Percentiles rank a stretch among this genome's conserved stretches.
Conservation (phyloP, 164 flowering plant species). For the Magnolia kwangsiensis region DNA sequence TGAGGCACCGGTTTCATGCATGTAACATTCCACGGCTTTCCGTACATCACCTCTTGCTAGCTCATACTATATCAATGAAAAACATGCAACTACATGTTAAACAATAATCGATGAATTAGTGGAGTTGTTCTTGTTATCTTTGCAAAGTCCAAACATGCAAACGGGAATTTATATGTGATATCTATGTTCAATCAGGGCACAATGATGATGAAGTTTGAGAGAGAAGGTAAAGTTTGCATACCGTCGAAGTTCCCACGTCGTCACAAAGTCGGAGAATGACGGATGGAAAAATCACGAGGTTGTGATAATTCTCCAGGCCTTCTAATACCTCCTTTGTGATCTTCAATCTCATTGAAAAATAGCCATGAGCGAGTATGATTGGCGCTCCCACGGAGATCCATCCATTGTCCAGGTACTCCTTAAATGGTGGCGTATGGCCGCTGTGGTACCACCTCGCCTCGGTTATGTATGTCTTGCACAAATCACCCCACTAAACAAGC, state of each 20-base stretch:
- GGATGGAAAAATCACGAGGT: slow-evolving; percentile 8
- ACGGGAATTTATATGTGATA: too few relatives aligned
- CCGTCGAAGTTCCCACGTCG: slow-evolving; percentile 23
- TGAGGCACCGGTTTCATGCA: slow-evolving; percentile 21
- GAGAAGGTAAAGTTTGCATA: background rate
- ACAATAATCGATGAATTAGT: background rate
- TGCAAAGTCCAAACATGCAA: too few relatives aligned
- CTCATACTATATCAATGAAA: slow-evolving; percentile 5
- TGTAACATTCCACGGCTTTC: slow-evolving; percentile 20
- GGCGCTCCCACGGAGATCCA: slow-evolving; percentile 20
- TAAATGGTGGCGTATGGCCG: slow-evolving; percentile 24
- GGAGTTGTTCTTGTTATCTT: too few relatives aligned
- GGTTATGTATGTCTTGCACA: slow-evolving; percentile 19
- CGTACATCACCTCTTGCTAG: slow-evolving; percentile 16
- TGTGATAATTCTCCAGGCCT: background rate
- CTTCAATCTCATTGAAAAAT: slow-evolving; percentile 25
- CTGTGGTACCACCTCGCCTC: slow-evolving; percentile 33
- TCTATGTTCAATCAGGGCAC: too few relatives aligned
- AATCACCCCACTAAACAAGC: slow-evolving; percentile 7
- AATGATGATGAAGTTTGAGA: background rate
- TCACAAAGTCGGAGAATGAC: slow-evolving; percentile 33
- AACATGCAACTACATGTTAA: background rate
- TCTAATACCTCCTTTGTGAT: background rate
- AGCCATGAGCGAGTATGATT: slow-evolving; percentile 18
- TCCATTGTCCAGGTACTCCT: slow-evolving; percentile 30